Conservation (phyloP, 108 stramenopile species). For the Asterionellopsis glacialis region DNA sequence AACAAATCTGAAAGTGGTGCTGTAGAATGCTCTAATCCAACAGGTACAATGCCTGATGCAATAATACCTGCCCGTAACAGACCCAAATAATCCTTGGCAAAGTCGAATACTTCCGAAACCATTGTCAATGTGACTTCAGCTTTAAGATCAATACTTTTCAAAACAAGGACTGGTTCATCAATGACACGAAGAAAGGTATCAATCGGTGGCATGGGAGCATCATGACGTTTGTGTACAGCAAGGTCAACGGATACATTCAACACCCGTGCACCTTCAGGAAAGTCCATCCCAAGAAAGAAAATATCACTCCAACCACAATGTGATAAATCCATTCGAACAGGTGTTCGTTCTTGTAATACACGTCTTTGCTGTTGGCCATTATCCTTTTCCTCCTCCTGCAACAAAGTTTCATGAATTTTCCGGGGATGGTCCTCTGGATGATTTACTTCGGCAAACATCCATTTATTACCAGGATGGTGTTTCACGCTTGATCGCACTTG, state of each 20-base stretch:
- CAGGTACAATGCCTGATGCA: constrained; percentile 53
- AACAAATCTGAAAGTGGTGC: constrained; percentile 29
- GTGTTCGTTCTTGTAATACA: constrained; percentile 42
- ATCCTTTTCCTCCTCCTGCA: not conserved
- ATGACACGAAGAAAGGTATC: constrained; percentile 42
- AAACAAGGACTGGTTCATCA: constrained; percentile 21
- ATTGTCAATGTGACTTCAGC: constrained; percentile 37
- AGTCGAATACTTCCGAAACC: constrained; percentile 56
- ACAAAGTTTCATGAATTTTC: constrained; percentile 13
- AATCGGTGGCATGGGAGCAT: constrained; percentile 41
- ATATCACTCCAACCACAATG: constrained; percentile 68
- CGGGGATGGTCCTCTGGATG: constrained; percentile 4
- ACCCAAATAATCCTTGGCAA: constrained; percentile 48
- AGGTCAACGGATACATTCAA: constrained; percentile 53
- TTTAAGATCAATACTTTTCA: constrained; percentile 48
- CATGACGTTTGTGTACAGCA: constrained; percentile 25
- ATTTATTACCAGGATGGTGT: constrained; percentile 45
- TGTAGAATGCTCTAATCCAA: constrained; percentile 30
- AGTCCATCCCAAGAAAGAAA: constrained; percentile 67
- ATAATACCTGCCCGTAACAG: constrained; percentile 53
- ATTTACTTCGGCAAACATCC: constrained; percentile 35
- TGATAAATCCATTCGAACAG: constrained; percentile 61
- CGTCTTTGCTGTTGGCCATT: not conserved
- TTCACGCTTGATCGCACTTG: constrained; percentile 41
- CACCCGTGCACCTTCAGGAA: constrained; percentile 56